Conservation (phyloP, 2,329 filamentous ascomycete genomes). For the Xylariaceae sp. region DNA sequence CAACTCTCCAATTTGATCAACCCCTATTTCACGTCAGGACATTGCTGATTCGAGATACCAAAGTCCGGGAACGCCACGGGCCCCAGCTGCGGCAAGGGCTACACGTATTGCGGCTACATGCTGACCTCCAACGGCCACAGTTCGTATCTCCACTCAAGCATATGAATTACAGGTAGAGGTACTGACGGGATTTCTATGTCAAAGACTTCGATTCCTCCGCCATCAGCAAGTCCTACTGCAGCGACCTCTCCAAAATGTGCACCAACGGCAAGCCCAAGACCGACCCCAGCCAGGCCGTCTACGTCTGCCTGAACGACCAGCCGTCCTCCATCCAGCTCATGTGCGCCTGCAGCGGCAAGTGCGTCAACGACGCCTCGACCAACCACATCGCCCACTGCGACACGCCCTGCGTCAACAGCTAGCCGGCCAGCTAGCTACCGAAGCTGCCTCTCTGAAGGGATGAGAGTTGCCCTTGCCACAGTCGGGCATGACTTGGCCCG, state of each 20-base stretch:
- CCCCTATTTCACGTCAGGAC: too few relatives aligned
- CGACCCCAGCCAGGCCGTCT: slow-evolving; percentile 21
- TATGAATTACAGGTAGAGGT: too few relatives aligned
- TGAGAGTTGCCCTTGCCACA: too few relatives aligned
- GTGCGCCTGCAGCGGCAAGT: slow-evolving; percentile 23
- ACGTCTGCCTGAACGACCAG: slow-evolving; percentile 24
- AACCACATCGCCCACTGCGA: slow-evolving; percentile 26
- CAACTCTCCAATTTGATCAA: too few relatives aligned
- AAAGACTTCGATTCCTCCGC: slow-evolving; percentile 20
- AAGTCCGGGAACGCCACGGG: slow-evolving; percentile 7
- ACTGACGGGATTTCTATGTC: too few relatives aligned
- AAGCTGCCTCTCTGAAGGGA: too few relatives aligned
- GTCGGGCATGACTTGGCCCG: too few relatives aligned
- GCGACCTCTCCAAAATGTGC: slow-evolving; percentile 19
- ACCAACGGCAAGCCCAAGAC: slow-evolving; percentile 18
- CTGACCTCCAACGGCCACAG: slow-evolving; percentile 19
- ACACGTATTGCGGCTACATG: slow-evolving; percentile 26
- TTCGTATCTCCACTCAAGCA: slow-evolving; percentile 15
- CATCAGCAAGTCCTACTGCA: slow-evolving; percentile 23
- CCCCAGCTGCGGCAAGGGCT: slow-evolving; percentile 24
- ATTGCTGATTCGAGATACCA: too few relatives aligned
- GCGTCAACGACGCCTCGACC: slow-evolving; percentile 20
- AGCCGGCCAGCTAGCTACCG: too few relatives aligned
- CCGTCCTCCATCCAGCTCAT: slow-evolving; percentile 21
- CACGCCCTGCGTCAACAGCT: slow-evolving; percentile 21